Evolutionary conservation across 345 rosid genomes (phyloP), one percentile per base, ranked within the genome.

Genomic region (Sapria himalayana): DNA sequence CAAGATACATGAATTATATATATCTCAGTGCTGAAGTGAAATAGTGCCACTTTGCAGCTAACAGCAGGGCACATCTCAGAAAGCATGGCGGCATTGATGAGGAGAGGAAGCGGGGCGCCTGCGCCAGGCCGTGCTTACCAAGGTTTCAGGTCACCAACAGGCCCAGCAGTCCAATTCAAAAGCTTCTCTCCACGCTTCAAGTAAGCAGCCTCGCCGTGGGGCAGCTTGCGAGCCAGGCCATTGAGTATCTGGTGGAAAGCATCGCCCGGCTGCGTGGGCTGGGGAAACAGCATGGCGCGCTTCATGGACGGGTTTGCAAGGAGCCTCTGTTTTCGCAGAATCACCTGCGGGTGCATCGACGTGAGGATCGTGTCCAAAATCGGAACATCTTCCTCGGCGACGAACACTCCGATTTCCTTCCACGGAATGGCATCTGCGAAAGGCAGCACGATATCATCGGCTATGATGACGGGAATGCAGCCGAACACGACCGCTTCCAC

Each of bases 401-500:
- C 85, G 48, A 73, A 86, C 22, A 86, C 85, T 19, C 97, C 97
- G 11, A 86, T 81, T 37, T 86, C 92, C 55, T 86, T 94, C 97
- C 97, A 86, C 3, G 97, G 97, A 29, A 86, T 86, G 4, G 97
- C 97, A n/a, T 81, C 97, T 1, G 97, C 94, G 10, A 86, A 81
- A 9, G 94, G 97, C 19, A 81, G 49, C 34, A 86, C 92, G 14
- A 86, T 86, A 44, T 89, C 91, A 33, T 89, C 98, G 2, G 94
- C 98, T 61, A 89, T 76, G 54, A 89, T 89, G 33, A 89, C 77
- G 7, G 98, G 97, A 40, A 89, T 82, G 70, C 98, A 89, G 1
- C 98, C 98, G 29, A 89, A 89, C 22, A 89, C 98, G 41, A 89
- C 98, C 2, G 98, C 98, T 70, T 89, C 98, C 1, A 89, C 98